Conservation (phyloP, 2,329 filamentous ascomycete genomes). For the Metarhizium guizhouense region DNA sequence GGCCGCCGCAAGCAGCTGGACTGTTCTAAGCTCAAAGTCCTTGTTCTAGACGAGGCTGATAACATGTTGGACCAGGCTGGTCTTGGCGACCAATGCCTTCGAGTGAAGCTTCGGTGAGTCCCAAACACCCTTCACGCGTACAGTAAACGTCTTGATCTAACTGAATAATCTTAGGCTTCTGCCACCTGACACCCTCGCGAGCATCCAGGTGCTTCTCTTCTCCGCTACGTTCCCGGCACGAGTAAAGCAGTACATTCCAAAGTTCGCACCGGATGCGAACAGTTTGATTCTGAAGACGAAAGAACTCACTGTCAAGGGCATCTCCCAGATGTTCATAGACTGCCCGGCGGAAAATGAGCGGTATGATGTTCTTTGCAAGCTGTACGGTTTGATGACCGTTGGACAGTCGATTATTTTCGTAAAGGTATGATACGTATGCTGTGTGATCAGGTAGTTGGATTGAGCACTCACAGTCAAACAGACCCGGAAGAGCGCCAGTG, state of each 20-base stretch:
- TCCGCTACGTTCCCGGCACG: slow-evolving; percentile 87
- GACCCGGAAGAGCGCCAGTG: slow-evolving; percentile 76
- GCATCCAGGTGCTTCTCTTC: slow-evolving; percentile 85
- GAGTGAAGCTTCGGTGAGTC: slow-evolving; percentile 63
- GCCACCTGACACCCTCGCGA: slow-evolving; percentile 49
- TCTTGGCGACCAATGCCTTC: slow-evolving; percentile 86
- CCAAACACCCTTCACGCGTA: background rate
- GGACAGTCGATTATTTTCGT: slow-evolving; percentile 98
- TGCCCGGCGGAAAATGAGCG: slow-evolving; percentile 76
- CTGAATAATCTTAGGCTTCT: slow-evolving; percentile 30
- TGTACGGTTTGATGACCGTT: slow-evolving; percentile 94
- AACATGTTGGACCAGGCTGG: slow-evolving; percentile 98
- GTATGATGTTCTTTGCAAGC: slow-evolving; percentile 79
- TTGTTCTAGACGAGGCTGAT: slow-evolving; percentile 94
- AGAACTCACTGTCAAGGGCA: slow-evolving; percentile 91
- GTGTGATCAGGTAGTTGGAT: background rate
- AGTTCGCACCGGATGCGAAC: slow-evolving; percentile 80
- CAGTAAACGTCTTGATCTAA: background rate
- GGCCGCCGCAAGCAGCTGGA: slow-evolving; percentile 71
- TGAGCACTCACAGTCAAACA: slow-evolving; percentile 25
- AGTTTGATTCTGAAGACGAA: slow-evolving; percentile 80
- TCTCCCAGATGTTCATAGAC: slow-evolving; percentile 96
- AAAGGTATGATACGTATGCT: slow-evolving; percentile 46
- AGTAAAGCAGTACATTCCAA: slow-evolving; percentile 73
- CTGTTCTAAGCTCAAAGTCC: slow-evolving; percentile 60